These are phyloP conservation scores for Fusarium transvaalense DNA, from an alignment of 2,329 filamentous ascomycete genomes.

Conservation along the genomic window DNA sequence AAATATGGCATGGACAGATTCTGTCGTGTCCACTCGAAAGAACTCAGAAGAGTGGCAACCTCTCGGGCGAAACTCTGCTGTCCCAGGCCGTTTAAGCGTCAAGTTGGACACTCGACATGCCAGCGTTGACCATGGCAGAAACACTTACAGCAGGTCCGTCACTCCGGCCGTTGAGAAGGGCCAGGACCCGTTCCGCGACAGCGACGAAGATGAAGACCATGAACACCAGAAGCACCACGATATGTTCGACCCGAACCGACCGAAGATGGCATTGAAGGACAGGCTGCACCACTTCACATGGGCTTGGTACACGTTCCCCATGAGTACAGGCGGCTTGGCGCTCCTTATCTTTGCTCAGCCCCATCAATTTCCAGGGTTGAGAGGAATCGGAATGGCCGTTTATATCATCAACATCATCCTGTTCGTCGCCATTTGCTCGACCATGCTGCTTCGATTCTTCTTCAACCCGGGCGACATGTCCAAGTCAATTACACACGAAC, in stretches of 20 bases:
- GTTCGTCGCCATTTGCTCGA: neutral
- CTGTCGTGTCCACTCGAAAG: constrained; percentile 10
- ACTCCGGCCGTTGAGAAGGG: constrained; percentile 11
- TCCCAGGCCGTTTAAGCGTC: neutral
- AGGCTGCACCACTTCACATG: constrained; percentile 10
- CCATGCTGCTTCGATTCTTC: constrained; percentile 7
- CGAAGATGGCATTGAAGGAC: constrained; percentile 10
- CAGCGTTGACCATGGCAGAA: neutral
- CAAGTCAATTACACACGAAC: constrained; percentile 9
- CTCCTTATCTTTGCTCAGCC: constrained; percentile 11
- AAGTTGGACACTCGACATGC: neutral
- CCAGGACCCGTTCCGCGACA: neutral
- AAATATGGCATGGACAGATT: constrained; percentile 6
- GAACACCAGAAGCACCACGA: neutral
- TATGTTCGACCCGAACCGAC: constrained; percentile 16
- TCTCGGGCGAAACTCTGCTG: neutral
- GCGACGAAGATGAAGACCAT: neutral
- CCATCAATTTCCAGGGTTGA: neutral
- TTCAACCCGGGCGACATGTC: constrained; percentile 14
- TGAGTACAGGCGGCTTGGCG: constrained; percentile 1
- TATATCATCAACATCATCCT: constrained; percentile 10
- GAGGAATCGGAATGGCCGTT: neutral
- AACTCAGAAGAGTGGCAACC: constrained; percentile 2
- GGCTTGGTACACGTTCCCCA: constrained; percentile 2
- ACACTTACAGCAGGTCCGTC: constrained; percentile 1